Evolutionary conservation across 2,329 filamentous ascomycete genomes (phyloP).

Genomic region (Xylariaceae sp.): DNA sequence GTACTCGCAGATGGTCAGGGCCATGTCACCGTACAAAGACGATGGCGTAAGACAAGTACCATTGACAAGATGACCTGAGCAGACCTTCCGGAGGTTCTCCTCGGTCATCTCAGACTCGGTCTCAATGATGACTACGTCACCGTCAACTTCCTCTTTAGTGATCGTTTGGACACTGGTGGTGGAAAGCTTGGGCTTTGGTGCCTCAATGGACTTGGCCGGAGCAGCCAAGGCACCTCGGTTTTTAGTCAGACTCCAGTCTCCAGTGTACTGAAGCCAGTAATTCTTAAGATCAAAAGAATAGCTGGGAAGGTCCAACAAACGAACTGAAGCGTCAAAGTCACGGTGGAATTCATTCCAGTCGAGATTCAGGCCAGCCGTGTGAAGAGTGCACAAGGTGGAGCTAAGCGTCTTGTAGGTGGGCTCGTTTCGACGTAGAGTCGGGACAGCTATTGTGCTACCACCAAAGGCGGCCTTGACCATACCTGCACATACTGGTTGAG

Average conservation of each 20-base stretch:
- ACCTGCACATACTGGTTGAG: conserved; percentile 68
- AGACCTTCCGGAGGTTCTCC: conserved; percentile 62
- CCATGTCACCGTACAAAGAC: conserved; percentile 53
- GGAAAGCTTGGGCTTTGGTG: conserved; percentile 56
- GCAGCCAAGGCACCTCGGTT: conserved; percentile 59
- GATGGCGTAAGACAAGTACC: conserved; percentile 68
- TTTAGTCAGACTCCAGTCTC: conserved; percentile 65
- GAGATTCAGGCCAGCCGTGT: conserved; percentile 60
- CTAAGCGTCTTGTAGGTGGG: conserved; percentile 66
- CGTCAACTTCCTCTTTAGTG: conserved; percentile 63
- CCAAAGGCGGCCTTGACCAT: conserved; percentile 70
- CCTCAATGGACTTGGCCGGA: conserved; percentile 36
- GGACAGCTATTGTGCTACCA: conserved; percentile 54
- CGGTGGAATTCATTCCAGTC: conserved; percentile 70
- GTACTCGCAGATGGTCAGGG: conserved; percentile 65
- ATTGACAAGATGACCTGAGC: conserved; percentile 70
- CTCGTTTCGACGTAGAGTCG: conserved; percentile 65
- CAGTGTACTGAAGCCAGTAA: conserved; percentile 70
- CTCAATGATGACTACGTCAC: conserved; percentile 60
- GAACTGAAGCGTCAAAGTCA: conserved; percentile 59
- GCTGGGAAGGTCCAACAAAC: conserved; percentile 65
- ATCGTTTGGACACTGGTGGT: conserved; percentile 69
- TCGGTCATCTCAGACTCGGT: conserved; percentile 69
- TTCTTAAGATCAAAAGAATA: conserved; percentile 73
- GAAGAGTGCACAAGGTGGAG: conserved; percentile 58